These are phyloP conservation scores for Candida argentea DNA, from an alignment of 805 yeast species.

Conservation along the genomic window DNA sequence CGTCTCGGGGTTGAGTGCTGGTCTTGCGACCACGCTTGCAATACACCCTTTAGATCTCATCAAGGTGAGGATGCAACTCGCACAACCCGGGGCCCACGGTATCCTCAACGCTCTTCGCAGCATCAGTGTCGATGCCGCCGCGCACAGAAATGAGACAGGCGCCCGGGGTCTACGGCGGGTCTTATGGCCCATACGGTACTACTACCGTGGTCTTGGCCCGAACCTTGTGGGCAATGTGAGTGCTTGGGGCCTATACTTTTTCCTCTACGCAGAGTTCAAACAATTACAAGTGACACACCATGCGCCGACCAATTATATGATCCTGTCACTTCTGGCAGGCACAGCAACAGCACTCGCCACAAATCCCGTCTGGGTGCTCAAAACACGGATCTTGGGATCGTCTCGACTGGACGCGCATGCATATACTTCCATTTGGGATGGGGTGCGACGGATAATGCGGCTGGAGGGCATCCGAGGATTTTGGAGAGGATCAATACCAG, in stretches of 20 bases:
- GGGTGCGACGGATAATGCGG: slow-evolving; percentile 35
- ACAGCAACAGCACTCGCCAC: slow-evolving; percentile 64
- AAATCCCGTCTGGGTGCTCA: slow-evolving; percentile 92
- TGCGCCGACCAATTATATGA: slow-evolving; percentile 20
- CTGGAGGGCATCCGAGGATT: slow-evolving; percentile 54
- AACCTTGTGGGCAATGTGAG: slow-evolving; percentile 75
- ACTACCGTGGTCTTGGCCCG: slow-evolving; percentile 71
- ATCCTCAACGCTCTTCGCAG: slow-evolving; percentile 8
- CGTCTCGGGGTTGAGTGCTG: slow-evolving; percentile 71
- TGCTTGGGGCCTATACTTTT: slow-evolving; percentile 87
- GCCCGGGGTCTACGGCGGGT: neutral
- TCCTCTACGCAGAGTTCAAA: slow-evolving; percentile 59
- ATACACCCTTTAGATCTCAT: slow-evolving; percentile 88
- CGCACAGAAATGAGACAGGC: neutral
- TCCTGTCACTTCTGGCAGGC: slow-evolving; percentile 50
- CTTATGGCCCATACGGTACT: slow-evolving; percentile 6
- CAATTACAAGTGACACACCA: slow-evolving; percentile 6
- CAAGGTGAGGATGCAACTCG: slow-evolving; percentile 72
- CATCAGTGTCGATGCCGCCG: slow-evolving; percentile 11
- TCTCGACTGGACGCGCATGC: slow-evolving; percentile 35
- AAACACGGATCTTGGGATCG: slow-evolving; percentile 74
- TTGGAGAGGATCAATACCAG: slow-evolving; percentile 67
- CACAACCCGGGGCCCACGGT: slow-evolving; percentile 4
- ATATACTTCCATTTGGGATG: slow-evolving; percentile 49
- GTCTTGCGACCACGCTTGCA: slow-evolving; percentile 64